phyloP scores from a whole-genome alignment of 2,329 filamentous ascomycete species.

The Macrophomina phaseolina region DNA sequence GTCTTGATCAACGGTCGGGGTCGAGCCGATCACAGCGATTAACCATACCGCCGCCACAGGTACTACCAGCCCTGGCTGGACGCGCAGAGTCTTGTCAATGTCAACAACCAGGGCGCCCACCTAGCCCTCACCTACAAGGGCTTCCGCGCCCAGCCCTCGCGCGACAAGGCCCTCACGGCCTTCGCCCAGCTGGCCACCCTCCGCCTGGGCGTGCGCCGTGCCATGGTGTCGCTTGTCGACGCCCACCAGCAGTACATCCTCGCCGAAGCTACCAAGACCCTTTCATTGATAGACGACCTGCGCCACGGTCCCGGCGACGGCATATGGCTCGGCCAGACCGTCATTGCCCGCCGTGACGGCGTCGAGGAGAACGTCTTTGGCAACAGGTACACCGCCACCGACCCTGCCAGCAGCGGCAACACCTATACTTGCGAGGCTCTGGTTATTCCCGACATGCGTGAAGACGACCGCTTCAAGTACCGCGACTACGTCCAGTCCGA shows the following conservation, averaged over 20 bases:
- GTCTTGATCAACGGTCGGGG: slow-evolving; percentile 9
- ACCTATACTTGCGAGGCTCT: slow-evolving; percentile 20
- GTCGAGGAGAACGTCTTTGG: slow-evolving; percentile 28
- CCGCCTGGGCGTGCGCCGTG: slow-evolving; percentile 39
- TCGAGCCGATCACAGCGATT: slow-evolving; percentile 8
- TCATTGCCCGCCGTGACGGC: slow-evolving; percentile 37
- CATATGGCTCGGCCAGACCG: slow-evolving; percentile 41
- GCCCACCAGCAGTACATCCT: slow-evolving; percentile 43
- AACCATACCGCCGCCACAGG: slow-evolving; percentile 29
- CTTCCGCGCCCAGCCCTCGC: slow-evolving; percentile 32
- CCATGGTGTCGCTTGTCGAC: slow-evolving; percentile 46
- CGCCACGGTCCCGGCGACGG: slow-evolving; percentile 25
- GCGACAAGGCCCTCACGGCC: slow-evolving; percentile 38
- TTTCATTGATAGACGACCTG: slow-evolving; percentile 33
- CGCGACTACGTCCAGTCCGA: slow-evolving; percentile 37
- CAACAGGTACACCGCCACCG: slow-evolving; percentile 20
- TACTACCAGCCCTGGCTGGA: slow-evolving; percentile 46
- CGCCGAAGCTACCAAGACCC: slow-evolving; percentile 44
- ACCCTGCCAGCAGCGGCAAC: not conserved
- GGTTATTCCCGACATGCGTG: slow-evolving; percentile 40
- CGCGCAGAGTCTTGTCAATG: slow-evolving; percentile 40
- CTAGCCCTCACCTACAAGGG: slow-evolving; percentile 38
- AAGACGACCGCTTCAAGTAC: slow-evolving; percentile 47
- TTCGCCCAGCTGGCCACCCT: slow-evolving; percentile 45
- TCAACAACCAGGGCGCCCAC: slow-evolving; percentile 33